Base-by-base conservation (phyloP, 2,329 filamentous ascomycete species). In the Alternaria brassicae region DNA sequence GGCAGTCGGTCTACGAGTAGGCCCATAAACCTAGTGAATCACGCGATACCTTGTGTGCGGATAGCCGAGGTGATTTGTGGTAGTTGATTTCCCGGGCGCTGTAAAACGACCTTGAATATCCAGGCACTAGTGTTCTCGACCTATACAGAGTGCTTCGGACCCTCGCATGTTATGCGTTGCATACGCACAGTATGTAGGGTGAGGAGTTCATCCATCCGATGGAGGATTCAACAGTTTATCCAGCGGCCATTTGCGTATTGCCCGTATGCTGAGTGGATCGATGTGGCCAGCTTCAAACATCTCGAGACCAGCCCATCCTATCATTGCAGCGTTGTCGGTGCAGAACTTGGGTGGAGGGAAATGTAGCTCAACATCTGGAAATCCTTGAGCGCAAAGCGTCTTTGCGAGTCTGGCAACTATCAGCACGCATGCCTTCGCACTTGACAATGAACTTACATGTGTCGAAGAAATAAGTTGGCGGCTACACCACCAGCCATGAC, bases 291-390 rank as follows among this genome's bases (percentile, higher is more conserved):
- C 87, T 76, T 91, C 85, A 72, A 86, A 97, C 93, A 99, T 97
- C 79, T 98, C 93, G 66, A 93, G 85, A 0, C 90, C 95, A 1
- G 93, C 84, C 94, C 95, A 98, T 1, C 90, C 94, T 74, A 98
- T 93, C 95, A 99, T 99, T 47, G 93, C 92, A 12, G 95, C 95
- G 77, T 99, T 98, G 72, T 99, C 95, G 0, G 92, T 97, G 74
- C 95, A 98, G 53, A 94, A 83, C 40, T 83, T 82, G 9, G 86
- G 78, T 3, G 93, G 93, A n/a, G 95, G 94, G 55, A 90, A 91
- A 28, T 89, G 79, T 7, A 97, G 77, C 10, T 83, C 69, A 27
- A 96, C 76, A 63, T 86, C 69, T 0, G 74, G 72, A 71, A 87
- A 89, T 0, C 91, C 91, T 41, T 90, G 85, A n/a, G 82, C 85